Base-by-base conservation (phyloP, 2,329 filamentous ascomycete species). In the Claviceps pazoutovae region DNA sequence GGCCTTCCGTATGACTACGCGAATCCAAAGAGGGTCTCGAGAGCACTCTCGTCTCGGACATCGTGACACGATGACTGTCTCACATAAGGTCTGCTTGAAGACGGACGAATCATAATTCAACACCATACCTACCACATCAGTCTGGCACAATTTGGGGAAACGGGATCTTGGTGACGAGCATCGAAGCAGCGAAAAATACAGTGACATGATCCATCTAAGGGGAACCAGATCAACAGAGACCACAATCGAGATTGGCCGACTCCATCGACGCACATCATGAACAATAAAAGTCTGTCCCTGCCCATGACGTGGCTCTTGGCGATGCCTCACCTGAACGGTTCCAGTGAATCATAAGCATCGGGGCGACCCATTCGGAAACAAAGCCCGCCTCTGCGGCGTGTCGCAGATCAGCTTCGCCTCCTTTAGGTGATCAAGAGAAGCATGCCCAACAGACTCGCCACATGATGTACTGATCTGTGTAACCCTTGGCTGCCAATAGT, bases 381-480 rank as follows among this genome's bases (percentile, higher is more conserved):
- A 37, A 14, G 51, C 14, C 30, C 41, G 19, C 51, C 30, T 47
- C 17, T 36, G 5, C 43, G 44, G 41, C 23, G 37, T 49, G 42
- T 39, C 42, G 47, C 48, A 50, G 43, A 26, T 52, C 50, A 50
- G 50, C 50, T 49, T 39, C 47, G 45, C 14, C 23, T 30, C 43
- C 19, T 47, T 26, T 34, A 17, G 9, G 19, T 43, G 26, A 36
- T 39, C 13, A 8, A 45, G 16, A 50, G 23, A 46, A 6, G 45
- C 30, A 54, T 41, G 43, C 23, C 47, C 37, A 48, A 26, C 21
- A 30, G 41, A 34, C 9, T 44, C 47, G 50, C 46, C 52, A 56
- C 51, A 50, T 50, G 51, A 37, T 49, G n/a, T 46, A 52, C 44
- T 55, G 39, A 51, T 51, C 48, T 34, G 56, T 57, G 54, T 55